Conservation (phyloP, 108 stramenopile species). For the Skeletonema menzelii region DNA sequence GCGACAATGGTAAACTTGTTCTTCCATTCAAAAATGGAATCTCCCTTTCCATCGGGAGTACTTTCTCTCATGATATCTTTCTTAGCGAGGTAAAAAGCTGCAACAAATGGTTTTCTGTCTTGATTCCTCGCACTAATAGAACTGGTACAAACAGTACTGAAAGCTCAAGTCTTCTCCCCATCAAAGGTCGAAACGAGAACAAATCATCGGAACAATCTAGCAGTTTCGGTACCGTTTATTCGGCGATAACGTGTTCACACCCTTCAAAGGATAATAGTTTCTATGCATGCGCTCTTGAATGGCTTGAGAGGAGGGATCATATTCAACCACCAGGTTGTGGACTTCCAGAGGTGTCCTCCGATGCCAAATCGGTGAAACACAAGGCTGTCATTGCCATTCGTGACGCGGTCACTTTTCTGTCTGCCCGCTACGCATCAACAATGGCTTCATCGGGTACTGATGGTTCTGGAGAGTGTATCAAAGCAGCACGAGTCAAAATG, state of each 20-base stretch:
- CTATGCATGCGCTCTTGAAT: constrained; percentile 65
- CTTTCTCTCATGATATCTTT: constrained; percentile 36
- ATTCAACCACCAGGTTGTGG: constrained; percentile 79
- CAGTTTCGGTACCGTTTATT: constrained; percentile 22
- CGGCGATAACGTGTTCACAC: constrained; percentile 25
- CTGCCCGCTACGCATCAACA: constrained; percentile 2
- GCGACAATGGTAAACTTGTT: not conserved
- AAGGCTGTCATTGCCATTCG: constrained; percentile 17
- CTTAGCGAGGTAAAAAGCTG: constrained; percentile 40
- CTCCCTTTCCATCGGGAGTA: constrained; percentile 24
- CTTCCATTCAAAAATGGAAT: constrained; percentile 1
- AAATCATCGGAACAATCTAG: not conserved
- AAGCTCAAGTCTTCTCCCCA: not conserved
- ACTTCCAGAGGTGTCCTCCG: constrained; percentile 8
- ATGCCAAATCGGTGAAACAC: constrained; percentile 9
- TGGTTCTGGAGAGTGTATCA: not conserved
- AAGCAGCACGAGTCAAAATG: constrained; percentile 5
- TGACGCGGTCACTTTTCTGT: constrained; percentile 22
- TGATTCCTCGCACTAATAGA: not conserved
- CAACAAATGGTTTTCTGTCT: constrained; percentile 37
- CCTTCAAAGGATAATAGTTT: constrained; percentile 24
- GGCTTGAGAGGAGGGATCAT: constrained; percentile 56
- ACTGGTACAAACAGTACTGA: not conserved
- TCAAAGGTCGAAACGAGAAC: constrained; percentile 24
- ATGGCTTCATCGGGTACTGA: not conserved